Evolutionary conservation across 805 yeast species (phyloP), one percentile per base, ranked within the genome.

Genomic region (Sungouiozyma ichnusensis): DNA sequence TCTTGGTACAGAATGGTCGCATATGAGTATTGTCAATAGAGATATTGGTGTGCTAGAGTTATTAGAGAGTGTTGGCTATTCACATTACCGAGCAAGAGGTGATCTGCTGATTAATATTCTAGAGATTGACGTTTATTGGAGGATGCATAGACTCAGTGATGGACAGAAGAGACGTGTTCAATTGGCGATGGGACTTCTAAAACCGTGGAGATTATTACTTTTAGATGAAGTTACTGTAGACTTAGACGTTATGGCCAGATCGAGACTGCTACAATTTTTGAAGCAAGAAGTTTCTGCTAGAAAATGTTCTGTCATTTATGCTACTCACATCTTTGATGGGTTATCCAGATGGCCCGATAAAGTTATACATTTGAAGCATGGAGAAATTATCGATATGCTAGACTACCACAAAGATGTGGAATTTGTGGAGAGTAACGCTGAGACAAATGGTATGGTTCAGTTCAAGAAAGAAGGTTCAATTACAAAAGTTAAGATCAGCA

Each of bases 181-280:
- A 58, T 67, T 92, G 44, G 84, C 81, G 29, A 87, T 92, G 95
- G 97, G 97, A 0, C 69, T 92, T 38, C 65, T 90, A 46, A 79
- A 81, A 53, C 97, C 97, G 4, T 92, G 97, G 95, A 77, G 76
- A 46, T 70, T 87, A 16, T 65, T 92, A 27, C 66, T 92, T n/a
- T 67, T 92, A 38, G 98, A 92, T 60, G 98, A 92, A 60, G 97
- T 92, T 33, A 92, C 98, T 0, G 95, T 92, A 20, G 98, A 92
- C 61, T 70, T 92, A 50, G 98, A 92, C 57, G 98, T 92, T 5
- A 70, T 92, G 38, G 97, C 88, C 2, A 72, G 98, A 51, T 76
- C 79, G 29, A 71, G 85, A 42, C 65, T 92, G 39, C 66, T 92
- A 47, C 66, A 71, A 1, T 92, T 85, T 57, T 66, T 92, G 51